Evolutionary conservation across 2,329 filamentous ascomycete genomes (phyloP).

Genomic region (Colletotrichum ledebouriae): DNA sequence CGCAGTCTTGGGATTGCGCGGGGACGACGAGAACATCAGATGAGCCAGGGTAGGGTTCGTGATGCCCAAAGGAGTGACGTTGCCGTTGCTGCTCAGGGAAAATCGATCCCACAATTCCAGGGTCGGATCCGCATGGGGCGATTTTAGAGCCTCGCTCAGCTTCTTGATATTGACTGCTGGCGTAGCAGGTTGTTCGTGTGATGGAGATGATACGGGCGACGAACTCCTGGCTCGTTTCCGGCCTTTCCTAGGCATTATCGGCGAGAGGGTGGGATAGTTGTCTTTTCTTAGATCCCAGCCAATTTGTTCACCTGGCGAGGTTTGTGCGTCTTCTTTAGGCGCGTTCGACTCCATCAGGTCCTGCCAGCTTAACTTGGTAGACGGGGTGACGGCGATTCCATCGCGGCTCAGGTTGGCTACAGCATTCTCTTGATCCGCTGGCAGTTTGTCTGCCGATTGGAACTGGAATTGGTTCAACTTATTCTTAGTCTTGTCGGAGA

Average conservation of each 20-base stretch:
- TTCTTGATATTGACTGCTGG: slow-evolving; percentile 70
- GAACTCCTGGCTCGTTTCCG: slow-evolving; percentile 81
- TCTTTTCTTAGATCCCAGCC: slow-evolving; percentile 69
- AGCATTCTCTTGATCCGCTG: slow-evolving; percentile 44
- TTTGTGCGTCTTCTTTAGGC: slow-evolving; percentile 59
- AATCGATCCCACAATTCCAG: slow-evolving; percentile 84
- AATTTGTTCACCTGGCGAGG: slow-evolving; percentile 72
- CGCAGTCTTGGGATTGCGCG: slow-evolving; percentile 66
- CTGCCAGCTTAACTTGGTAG: slow-evolving; percentile 63
- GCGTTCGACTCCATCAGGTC: slow-evolving; percentile 66
- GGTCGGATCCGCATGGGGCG: slow-evolving; percentile 79
- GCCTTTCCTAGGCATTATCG: slow-evolving; percentile 63
- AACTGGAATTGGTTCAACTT: slow-evolving; percentile 72
- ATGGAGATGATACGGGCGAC: slow-evolving; percentile 78
- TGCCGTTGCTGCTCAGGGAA: slow-evolving; percentile 63
- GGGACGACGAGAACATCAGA: slow-evolving; percentile 78
- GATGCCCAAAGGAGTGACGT: slow-evolving; percentile 59
- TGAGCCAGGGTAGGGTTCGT: slow-evolving; percentile 72
- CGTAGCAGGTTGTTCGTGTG: slow-evolving; percentile 58
- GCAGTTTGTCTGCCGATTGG: slow-evolving; percentile 52
- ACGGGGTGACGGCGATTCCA: slow-evolving; percentile 41
- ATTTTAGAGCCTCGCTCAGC: slow-evolving; percentile 71
- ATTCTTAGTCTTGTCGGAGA: slow-evolving; percentile 71
- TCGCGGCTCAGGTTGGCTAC: slow-evolving; percentile 39
- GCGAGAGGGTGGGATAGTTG: slow-evolving; percentile 61